phyloP scores from a whole-genome alignment of 2,329 filamentous ascomycete species.

The Scytalidium sp. region DNA sequence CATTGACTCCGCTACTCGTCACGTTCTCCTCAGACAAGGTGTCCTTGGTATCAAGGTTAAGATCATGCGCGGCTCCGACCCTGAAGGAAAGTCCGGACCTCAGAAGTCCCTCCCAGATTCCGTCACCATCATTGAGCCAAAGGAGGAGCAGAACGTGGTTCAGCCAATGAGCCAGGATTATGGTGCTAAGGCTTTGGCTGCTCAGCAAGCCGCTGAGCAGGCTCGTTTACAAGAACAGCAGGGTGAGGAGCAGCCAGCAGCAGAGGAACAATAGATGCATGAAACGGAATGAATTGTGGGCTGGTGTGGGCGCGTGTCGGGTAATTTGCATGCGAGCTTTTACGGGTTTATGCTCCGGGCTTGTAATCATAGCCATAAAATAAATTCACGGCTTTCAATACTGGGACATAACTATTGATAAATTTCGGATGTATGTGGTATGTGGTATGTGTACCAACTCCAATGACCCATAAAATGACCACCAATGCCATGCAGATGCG shows the following conservation, averaged over 20 bases:
- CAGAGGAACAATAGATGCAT: constrained; percentile 31
- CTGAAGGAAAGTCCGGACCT: constrained; percentile 97
- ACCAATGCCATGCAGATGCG: neutral
- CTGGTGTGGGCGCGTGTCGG: constrained; percentile 26
- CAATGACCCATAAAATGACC: neutral
- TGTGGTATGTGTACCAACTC: neutral
- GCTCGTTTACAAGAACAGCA: constrained; percentile 50
- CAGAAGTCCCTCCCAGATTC: constrained; percentile 97
- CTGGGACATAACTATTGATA: neutral
- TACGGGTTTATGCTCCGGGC: constrained; percentile 21
- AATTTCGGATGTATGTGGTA: neutral
- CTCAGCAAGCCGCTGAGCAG: constrained; percentile 65
- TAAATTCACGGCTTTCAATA: constrained; percentile 20
- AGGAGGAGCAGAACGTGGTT: constrained; percentile 95
- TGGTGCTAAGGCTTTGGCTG: constrained; percentile 81
- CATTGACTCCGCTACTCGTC: constrained; percentile 96
- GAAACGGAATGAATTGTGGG: constrained; percentile 16
- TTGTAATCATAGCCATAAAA: constrained; percentile 28
- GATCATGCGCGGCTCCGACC: constrained; percentile 99
- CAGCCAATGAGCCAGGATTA: constrained; percentile 98
- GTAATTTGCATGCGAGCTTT: constrained; percentile 26
- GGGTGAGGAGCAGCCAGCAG: constrained; percentile 48
- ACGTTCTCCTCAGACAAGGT: constrained; percentile 99
- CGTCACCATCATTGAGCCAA: constrained; percentile 99
- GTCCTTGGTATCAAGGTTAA: constrained; percentile 99